These are phyloP conservation scores for Tremellales sp. DNA, from an alignment of 1,284 basidiomycete genomes.

Conservation along the genomic window DNA sequence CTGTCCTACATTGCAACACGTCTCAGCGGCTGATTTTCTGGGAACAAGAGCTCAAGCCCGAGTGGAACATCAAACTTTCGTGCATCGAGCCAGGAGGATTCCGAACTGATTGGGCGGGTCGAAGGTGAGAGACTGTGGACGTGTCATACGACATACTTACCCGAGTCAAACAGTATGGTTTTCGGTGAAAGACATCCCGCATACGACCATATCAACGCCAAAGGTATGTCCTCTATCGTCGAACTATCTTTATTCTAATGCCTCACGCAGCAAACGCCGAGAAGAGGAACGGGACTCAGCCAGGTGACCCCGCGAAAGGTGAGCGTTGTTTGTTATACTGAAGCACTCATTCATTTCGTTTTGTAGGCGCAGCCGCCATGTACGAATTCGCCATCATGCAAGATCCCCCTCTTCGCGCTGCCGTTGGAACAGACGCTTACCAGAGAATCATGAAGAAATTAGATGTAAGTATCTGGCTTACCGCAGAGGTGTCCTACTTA, in stretches of 20 bases:
- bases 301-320: constrained; percentile 1
- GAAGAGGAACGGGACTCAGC: background rate
- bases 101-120: constrained; percentile 1
- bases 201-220: background rate
- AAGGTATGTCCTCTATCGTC: background rate
- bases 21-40: too few relatives aligned
- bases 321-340: too few relatives aligned
- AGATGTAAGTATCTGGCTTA: background rate
- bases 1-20: too few relatives aligned
- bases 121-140: background rate
- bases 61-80: constrained; percentile 1
- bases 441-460: background rate
- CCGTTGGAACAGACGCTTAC: background rate
- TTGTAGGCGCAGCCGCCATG: background rate
- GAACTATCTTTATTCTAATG: background rate
- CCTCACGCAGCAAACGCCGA: background rate
- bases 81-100: constrained; percentile 1
- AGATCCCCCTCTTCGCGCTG: background rate
- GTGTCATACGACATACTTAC: background rate
- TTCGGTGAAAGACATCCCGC: background rate
- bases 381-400: background rate
- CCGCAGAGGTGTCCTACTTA: background rate
- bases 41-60: constrained; percentile 1
- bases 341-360: too few relatives aligned
- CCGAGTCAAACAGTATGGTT: background rate